phyloP scores from a whole-genome alignment of 441 rosid genomes.

The Pelargonium cotyledonis region DNA sequence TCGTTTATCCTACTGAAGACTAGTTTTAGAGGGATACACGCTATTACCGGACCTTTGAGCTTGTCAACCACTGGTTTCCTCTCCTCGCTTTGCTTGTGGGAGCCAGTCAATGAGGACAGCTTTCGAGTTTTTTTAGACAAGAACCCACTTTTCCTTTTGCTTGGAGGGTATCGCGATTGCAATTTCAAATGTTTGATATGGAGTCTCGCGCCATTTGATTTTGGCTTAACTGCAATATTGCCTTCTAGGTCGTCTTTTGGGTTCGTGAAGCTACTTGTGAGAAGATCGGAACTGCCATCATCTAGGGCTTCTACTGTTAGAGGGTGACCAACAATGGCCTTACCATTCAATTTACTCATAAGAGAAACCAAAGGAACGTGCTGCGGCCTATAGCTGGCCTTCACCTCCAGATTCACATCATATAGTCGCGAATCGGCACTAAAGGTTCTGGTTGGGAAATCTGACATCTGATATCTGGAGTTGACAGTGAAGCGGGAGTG shows the following conservation, averaged over 20 bases:
- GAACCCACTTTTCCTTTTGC: constrained; percentile 47
- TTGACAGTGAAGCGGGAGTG: constrained; percentile 47
- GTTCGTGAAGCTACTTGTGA: constrained; percentile 20
- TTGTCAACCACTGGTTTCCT: constrained; percentile 41
- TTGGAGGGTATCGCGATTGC: constrained; percentile 22
- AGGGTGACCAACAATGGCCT: constrained; percentile 89
- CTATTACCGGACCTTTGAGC: constrained; percentile 51
- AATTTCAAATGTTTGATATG: constrained; percentile 30
- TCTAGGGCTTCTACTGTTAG: constrained; percentile 50
- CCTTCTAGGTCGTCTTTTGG: constrained; percentile 8
- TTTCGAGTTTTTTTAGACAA: constrained; percentile 64
- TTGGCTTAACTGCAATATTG: constrained; percentile 6
- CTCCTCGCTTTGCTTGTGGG: constrained; percentile 34
- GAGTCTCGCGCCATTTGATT: constrained; percentile 27
- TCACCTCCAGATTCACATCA: constrained; percentile 73
- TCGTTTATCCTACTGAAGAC: constrained; percentile 86
- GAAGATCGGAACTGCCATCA: constrained; percentile 34
- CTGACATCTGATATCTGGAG: constrained; percentile 44
- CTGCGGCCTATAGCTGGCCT: constrained; percentile 58
- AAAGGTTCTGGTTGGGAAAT: constrained; percentile 34
- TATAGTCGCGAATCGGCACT: constrained; percentile 39
- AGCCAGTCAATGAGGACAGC: constrained; percentile 64
- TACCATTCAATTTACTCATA: constrained; percentile 71
- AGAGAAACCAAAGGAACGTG: constrained; percentile 89
- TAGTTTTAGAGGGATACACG: constrained; percentile 80